These are phyloP conservation scores for Dioszegia aurantiaca DNA, from an alignment of 768 basidiomycete species.

Conservation along the genomic window DNA sequence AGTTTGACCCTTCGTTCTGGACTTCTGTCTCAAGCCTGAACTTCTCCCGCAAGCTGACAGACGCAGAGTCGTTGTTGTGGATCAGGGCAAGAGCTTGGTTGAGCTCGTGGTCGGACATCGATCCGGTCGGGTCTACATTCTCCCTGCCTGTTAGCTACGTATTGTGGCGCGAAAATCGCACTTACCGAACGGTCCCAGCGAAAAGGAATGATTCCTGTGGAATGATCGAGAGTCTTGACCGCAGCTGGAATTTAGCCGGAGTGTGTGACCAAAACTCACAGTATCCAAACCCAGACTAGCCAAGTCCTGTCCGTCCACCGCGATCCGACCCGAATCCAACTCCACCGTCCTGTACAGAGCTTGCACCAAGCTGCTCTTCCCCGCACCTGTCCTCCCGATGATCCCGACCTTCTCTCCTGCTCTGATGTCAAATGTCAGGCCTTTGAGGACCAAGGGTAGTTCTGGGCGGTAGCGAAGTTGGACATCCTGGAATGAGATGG, in stretches of 20 bases:
- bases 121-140: constrained; percentile 60
- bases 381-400: constrained; percentile 65
- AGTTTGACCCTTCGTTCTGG: constrained; percentile 67
- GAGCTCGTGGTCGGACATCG: constrained; percentile 62
- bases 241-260: no score
- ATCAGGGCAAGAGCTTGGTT: constrained; percentile 65
- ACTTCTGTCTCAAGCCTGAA: constrained; percentile 65
- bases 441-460: constrained; percentile 71
- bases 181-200: constrained; percentile 32
- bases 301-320: constrained; percentile 55
- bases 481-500: constrained; percentile 68
- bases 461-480: constrained; percentile 66
- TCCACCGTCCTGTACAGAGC: constrained; percentile 65
- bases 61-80: constrained; percentile 51
- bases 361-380: constrained; percentile 46
- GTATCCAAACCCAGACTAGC: constrained; percentile 59
- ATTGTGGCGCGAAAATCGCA: constrained; percentile 2
- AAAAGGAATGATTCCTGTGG: constrained; percentile 66
- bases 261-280: constrained; percentile 22
- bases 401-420: constrained; percentile 79
- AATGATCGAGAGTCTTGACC: constrained; percentile 62
- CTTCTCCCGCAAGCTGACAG: constrained; percentile 59
- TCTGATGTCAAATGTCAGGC: constrained; percentile 67
- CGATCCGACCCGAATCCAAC: constrained; percentile 60
- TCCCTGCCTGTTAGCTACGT: constrained; percentile 34